phyloP scores from a whole-genome alignment of 2,329 filamentous ascomycete species.

The Trichophyton mentagrophytes region DNA sequence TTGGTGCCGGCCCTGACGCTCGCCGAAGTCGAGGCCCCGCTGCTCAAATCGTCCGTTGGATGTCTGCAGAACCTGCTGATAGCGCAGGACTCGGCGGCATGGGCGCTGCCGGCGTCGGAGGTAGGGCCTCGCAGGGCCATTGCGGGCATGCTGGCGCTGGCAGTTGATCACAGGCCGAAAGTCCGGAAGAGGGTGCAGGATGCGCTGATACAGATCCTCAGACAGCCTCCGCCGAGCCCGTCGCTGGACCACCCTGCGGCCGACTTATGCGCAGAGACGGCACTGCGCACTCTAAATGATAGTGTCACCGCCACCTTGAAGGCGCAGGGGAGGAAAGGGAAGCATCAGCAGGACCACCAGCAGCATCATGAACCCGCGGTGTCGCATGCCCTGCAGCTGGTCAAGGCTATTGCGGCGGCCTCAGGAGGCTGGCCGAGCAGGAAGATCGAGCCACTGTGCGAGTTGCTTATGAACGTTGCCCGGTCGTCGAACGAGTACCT shows the following conservation, averaged over 20 bases:
- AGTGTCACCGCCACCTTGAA: constrained; percentile 53
- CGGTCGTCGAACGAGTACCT: constrained; percentile 87
- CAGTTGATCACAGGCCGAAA: constrained; percentile 80
- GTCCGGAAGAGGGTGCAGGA: constrained; percentile 89
- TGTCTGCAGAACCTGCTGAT: constrained; percentile 84
- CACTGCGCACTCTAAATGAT: constrained; percentile 65
- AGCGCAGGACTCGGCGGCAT: constrained; percentile 75
- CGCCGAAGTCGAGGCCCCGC: constrained; percentile 70
- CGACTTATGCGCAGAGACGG: constrained; percentile 90
- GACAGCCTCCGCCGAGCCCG: constrained; percentile 76
- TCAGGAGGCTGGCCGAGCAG: constrained; percentile 92
- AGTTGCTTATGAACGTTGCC: constrained; percentile 77
- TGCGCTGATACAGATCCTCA: constrained; percentile 68
- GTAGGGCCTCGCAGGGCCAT: constrained; percentile 78
- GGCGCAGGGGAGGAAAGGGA: constrained; percentile 59
- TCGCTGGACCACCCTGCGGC: constrained; percentile 88
- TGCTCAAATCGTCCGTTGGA: constrained; percentile 78
- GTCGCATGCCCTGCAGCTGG: constrained; percentile 82
- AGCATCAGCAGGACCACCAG: constrained; percentile 28
- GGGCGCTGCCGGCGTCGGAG: constrained; percentile 72
- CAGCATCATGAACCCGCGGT: constrained; percentile 62
- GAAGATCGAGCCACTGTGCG: constrained; percentile 86
- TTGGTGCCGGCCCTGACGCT: constrained; percentile 73
- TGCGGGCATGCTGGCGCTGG: constrained; percentile 70
- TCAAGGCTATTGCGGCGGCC: constrained; percentile 75